Conservation (phyloP, 1,284 basidiomycete species). For the Trametes versicolor region DNA sequence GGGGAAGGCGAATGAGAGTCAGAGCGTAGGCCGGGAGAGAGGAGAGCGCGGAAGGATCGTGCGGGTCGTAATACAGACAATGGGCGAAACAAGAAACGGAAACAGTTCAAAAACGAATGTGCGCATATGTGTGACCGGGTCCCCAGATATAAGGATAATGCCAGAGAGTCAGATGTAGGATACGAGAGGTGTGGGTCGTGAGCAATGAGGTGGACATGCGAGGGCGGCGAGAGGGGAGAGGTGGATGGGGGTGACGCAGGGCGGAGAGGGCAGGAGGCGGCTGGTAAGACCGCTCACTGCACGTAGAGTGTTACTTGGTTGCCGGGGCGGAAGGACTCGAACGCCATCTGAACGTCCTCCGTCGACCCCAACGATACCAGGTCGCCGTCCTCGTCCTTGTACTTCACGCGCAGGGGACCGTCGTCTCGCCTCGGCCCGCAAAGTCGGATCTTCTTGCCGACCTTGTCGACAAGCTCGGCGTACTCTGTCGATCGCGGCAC, state of each 20-base stretch:
- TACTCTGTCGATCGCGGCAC: slow-evolving; percentile 83
- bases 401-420: slow-evolving; percentile 85
- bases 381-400: slow-evolving; percentile 93
- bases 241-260: slow-evolving; percentile 30
- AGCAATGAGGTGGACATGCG: slow-evolving; percentile 34
- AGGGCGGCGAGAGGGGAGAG: not conserved
- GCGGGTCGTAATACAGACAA: slow-evolving; percentile 39
- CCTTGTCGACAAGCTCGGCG: slow-evolving; percentile 86
- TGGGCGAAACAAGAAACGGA: slow-evolving; percentile 26
- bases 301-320: slow-evolving; percentile 82
- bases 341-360: slow-evolving; percentile 92
- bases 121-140: slow-evolving; percentile 38
- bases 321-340: slow-evolving; percentile 78
- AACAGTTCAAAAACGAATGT: slow-evolving; percentile 37
- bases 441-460: slow-evolving; percentile 91
- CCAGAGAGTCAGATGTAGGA: slow-evolving; percentile 29
- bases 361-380: slow-evolving; percentile 86
- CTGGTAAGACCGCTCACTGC: slow-evolving; percentile 55
- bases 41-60: slow-evolving; percentile 30
- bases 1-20: slow-evolving; percentile 13
- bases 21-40: slow-evolving; percentile 17
- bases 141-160: slow-evolving; percentile 42
- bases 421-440: slow-evolving; percentile 83
- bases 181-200: slow-evolving; percentile 28
- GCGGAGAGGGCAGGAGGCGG: slow-evolving; percentile 25